These are phyloP conservation scores for Xerophyta viscosa DNA, from an alignment of 106 monocot species.

Conservation along the genomic window DNA sequence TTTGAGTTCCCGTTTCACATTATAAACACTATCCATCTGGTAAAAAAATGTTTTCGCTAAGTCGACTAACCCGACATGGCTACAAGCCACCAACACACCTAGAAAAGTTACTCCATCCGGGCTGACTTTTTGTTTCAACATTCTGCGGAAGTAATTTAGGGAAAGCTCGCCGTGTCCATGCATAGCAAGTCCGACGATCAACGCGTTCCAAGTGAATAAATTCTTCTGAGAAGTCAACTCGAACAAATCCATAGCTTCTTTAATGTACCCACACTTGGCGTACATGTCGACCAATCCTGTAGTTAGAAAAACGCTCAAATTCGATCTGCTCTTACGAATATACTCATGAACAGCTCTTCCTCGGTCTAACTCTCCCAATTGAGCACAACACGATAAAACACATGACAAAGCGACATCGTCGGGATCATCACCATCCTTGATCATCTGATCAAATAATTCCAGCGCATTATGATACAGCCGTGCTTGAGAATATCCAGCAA, in stretches of 20 bases:
- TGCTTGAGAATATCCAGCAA: slow-evolving; percentile 24
- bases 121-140: slow-evolving; percentile 16
- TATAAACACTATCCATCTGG: slow-evolving; percentile 32
- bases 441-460: slow-evolving; percentile 41
- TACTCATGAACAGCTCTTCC: slow-evolving; percentile 36
- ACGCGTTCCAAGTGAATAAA: slow-evolving; percentile 60
- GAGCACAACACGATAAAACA: slow-evolving; percentile 41
- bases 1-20: slow-evolving; percentile 44
- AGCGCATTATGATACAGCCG: slow-evolving; percentile 11
- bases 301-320: slow-evolving; percentile 17
- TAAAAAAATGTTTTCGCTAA: slow-evolving; percentile 26
- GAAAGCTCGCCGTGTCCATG: slow-evolving; percentile 46
- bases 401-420: slow-evolving; percentile 44
- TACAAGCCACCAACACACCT: slow-evolving; percentile 43
- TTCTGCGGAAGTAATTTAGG: slow-evolving; percentile 32
- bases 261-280: slow-evolving; percentile 51
- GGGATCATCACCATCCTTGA: slow-evolving; percentile 5
- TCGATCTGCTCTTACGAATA: slow-evolving; percentile 7
- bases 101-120: slow-evolving; percentile 51
- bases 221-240: slow-evolving; percentile 20
- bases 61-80: slow-evolving; percentile 34
- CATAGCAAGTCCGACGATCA: too few relatives aligned
- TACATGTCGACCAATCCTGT: slow-evolving; percentile 60
- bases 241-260: slow-evolving; percentile 24
- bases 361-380: slow-evolving; percentile 24